phyloP scores from a whole-genome alignment of 192 early-diverging fungal genomes.

The Podila clonocystis region DNA sequence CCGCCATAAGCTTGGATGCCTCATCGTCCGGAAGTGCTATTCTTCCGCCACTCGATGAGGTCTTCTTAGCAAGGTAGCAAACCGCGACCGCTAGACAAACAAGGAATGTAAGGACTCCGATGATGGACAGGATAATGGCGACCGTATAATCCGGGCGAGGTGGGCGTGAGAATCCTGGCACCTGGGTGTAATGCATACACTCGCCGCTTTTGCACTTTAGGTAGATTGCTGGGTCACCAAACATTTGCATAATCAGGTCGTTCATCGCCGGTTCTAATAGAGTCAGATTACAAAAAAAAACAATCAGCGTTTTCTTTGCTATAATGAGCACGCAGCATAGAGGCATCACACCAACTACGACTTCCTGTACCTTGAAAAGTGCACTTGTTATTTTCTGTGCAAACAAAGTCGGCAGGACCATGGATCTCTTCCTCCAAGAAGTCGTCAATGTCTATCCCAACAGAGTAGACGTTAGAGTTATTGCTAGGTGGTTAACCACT shows the following conservation, averaged over 20 bases:
- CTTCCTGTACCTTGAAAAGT: constrained; percentile 45
- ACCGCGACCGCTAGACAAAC: constrained; percentile 39
- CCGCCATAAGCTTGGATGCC: constrained; percentile 73
- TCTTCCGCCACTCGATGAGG: constrained; percentile 17
- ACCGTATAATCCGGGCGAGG: constrained; percentile 49
- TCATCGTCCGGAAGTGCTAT: constrained; percentile 65
- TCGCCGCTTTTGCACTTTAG: constrained; percentile 84
- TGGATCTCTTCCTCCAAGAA: constrained; percentile 79
- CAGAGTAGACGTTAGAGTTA: background rate
- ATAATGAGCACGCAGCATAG: background rate
- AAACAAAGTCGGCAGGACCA: constrained; percentile 74
- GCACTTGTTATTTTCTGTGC: constrained; percentile 57
- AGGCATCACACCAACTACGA: background rate
- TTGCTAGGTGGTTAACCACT: too few species aligned
- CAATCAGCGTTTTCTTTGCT: too few species aligned
- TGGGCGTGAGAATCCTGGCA: constrained; percentile 76
- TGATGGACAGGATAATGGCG: constrained; percentile 50
- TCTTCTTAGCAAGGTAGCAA: constrained; percentile 39
- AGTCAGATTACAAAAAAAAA: background rate
- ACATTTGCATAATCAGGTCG: constrained; percentile 77
- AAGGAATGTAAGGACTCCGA: constrained; percentile 51
- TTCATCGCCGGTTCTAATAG: constrained; percentile 83
- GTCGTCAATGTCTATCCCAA: constrained; percentile 68
- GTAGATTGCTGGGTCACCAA: constrained; percentile 88
- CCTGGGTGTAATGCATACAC: constrained; percentile 86